Evolutionary conservation across 1,284 basidiomycete species (phyloP), one percentile per base, ranked within the genome.

Genomic region (Naganishia sp.): DNA sequence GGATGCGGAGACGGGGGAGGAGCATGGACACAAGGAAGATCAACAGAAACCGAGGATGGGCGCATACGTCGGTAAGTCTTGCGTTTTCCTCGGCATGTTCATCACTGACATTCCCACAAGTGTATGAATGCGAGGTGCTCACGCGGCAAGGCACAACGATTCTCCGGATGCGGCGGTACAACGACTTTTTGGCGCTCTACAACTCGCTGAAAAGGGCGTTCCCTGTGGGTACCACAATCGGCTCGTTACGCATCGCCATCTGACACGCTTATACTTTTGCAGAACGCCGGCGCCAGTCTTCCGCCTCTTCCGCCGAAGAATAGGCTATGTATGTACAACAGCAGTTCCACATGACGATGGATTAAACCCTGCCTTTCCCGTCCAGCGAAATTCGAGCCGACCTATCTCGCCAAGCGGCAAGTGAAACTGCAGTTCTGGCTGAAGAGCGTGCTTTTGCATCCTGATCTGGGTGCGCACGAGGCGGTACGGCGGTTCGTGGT

Each of bases 111-210:
- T 61, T 28, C 2, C 43, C 15, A 9, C 18, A 25, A 66, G 68
- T 69, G n/a, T 69, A 69, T 47, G 68, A 67, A 50, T 69, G 68
- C 53, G 65, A 69, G 39, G 53, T 69, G 3, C 47, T 35, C 6
- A 64, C 66, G 32, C 42, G 57, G 10, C 52, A 61, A 21, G 68
- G 68, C 6, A 58, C 68, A 17, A 60, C 54, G 28, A 53, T 69
- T 28, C 42, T 46, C 15, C 50, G 65, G 5, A 43, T 66, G 54
- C 52, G 58, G 23, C 54, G 68, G 41, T 69, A 69, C 47, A 69
- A 55, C 35, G 68, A 67, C 42, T 69, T 69, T 39, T n/a, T 65
- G 1, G 52, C 57, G n/a, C 56, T 69, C 2, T 43, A 66, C 31
- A 55, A 55, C 11, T 51, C 47, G 9, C 63, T 69, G 32, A 45